Conservation (phyloP, 2,329 filamentous ascomycete species). For the Hymenoscyphus linearis region DNA sequence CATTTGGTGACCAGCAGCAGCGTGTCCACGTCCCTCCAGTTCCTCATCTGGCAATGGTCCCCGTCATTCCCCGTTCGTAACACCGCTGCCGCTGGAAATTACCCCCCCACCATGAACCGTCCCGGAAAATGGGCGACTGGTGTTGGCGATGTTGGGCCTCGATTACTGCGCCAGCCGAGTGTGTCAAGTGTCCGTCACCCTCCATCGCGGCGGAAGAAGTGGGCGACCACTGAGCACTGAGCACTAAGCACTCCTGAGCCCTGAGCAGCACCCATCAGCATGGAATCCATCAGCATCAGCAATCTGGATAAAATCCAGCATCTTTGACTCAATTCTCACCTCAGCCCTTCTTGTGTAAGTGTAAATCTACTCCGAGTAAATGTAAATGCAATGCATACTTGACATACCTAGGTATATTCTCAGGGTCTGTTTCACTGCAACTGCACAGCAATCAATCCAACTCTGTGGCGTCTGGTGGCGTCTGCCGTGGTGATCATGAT, state of each 20-base stretch:
- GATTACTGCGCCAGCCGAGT: not conserved
- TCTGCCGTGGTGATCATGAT: not conserved
- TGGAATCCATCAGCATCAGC: too few relatives aligned
- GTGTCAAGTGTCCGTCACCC: not conserved
- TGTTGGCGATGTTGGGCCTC: not conserved
- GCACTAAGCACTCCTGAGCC: too few relatives aligned
- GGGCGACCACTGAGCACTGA: not conserved
- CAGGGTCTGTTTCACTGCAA: not conserved
- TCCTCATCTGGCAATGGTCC: not conserved
- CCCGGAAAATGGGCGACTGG: not conserved
- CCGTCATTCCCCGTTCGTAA: not conserved
- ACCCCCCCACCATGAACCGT: not conserved
- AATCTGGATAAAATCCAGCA: not conserved
- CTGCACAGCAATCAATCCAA: not conserved
- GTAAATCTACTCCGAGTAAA: too few relatives aligned
- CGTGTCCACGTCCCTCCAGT: not conserved
- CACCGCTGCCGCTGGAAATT: not conserved
- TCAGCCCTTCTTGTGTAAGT: not conserved
- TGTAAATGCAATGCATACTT: not conserved
- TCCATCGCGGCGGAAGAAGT: not conserved
- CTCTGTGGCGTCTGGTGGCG: not conserved
- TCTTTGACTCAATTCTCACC: not conserved
- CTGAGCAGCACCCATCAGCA: too few relatives aligned
- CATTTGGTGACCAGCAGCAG: not conserved
- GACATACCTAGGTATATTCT: not conserved